Percentiles rank a stretch among this genome's conserved stretches.
phyloP scores from a whole-genome alignment of 1,139 yeast species.

The Candida buenavistaensis region DNA sequence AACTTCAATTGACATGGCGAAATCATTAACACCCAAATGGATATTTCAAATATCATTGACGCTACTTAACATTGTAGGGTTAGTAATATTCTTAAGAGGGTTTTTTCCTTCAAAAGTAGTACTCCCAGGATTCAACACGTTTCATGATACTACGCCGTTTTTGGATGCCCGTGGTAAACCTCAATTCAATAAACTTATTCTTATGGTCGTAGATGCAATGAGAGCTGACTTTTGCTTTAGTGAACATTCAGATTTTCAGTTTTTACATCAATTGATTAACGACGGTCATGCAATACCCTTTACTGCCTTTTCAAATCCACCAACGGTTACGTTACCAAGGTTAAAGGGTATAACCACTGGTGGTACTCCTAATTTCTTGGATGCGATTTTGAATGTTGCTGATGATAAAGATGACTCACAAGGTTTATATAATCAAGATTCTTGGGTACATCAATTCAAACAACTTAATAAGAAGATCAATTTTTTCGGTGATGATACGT shows the following conservation, averaged over 20 bases:
- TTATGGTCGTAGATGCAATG: slow-evolving; percentile 92
- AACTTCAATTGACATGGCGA: slow-evolving; percentile 9
- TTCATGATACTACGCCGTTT: slow-evolving; percentile 20
- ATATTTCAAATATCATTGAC: slow-evolving; percentile 12
- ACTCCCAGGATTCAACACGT: slow-evolving; percentile 53
- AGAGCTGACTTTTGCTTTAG: slow-evolving; percentile 84
- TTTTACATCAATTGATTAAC: slow-evolving; percentile 65
- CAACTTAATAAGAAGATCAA: slow-evolving; percentile 50
- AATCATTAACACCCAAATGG: slow-evolving; percentile 16
- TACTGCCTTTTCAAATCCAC: slow-evolving; percentile 88
- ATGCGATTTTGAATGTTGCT: slow-evolving; percentile 89
- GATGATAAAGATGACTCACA: slow-evolving; percentile 82
- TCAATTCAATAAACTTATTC: slow-evolving; percentile 64
- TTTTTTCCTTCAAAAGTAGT: slow-evolving; percentile 87
- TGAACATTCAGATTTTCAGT: slow-evolving; percentile 52
- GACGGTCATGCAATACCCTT: slow-evolving; percentile 76
- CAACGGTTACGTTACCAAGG: slow-evolving; percentile 80
- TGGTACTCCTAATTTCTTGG: slow-evolving; percentile 75
- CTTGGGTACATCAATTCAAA: slow-evolving; percentile 78
- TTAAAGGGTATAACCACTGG: slow-evolving; percentile 81
- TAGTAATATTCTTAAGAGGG: slow-evolving; percentile 69
- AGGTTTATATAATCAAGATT: slow-evolving; percentile 73
- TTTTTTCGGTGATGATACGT: slow-evolving; percentile 96
- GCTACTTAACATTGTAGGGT: slow-evolving; percentile 43
- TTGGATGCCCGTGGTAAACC: slow-evolving; percentile 26